Base-by-base conservation (phyloP, 2,329 filamentous ascomycete genomes). In the Pseudocercospora pini-densiflorae region DNA sequence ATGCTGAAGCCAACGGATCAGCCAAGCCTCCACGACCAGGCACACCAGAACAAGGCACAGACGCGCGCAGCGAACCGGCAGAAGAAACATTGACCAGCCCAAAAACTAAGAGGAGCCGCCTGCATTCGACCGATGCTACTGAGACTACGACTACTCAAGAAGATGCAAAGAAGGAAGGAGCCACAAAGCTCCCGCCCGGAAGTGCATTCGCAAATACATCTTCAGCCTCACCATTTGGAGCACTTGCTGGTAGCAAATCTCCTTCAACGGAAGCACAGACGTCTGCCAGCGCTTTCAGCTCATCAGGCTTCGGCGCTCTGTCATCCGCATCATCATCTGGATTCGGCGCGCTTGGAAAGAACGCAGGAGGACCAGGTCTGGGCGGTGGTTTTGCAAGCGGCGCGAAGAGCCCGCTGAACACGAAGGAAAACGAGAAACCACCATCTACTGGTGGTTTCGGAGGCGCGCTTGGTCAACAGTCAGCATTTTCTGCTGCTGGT, bases 241-340 rank as follows among this genome's bases (percentile, higher is more conserved):
- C 80, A 49, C 76, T 85, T 61, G 74, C 79, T 19, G 73, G 76
- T 53, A 78, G 65, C 68, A 77, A 79, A 65, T 74, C 77, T 16
- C 73, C 75, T 43, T 53, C 73, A 2, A 33, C 68, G 24, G 65
- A 79, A 27, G 64, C 75, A 58, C 75, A 81, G 64, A 80, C 81
- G 5, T 81, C 81, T 5, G 68, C 79, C 4, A 78, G 78, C 49
- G 81, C 82, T 6, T 91, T 91, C 74, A 81, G 82, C 51, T 74
- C 79, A 2, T 84, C 82, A 43, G 81, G 77, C 19, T 84, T 84
- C 63, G 77, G 81, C 59, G 77, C 78, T 4, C 78, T 84, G 45
- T 75, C 81, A 19, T 75, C 68, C 21, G 79, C 81, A 7, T 70
- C 75, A 7, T 73, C 76, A 8, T 79, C 79, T 21, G 76, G 74